phyloP scores from a whole-genome alignment of 805 yeast species.

The Yarrowia sp. region DNA sequence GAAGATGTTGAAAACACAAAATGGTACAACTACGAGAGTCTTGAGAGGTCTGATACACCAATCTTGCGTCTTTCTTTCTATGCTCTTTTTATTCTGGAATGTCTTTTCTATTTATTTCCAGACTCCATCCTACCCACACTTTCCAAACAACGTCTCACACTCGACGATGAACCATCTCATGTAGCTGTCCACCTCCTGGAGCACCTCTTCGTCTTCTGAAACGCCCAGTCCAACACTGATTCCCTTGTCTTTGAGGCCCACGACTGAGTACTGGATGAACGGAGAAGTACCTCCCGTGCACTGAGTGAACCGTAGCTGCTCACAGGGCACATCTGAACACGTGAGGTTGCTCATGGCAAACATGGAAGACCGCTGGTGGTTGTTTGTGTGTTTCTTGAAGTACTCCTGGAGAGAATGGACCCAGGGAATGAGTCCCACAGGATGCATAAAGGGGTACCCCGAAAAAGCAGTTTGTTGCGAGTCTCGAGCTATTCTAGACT shows the following conservation, averaged over 20 bases:
- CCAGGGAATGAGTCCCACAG: conserved; percentile 24
- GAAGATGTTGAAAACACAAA: too few species aligned
- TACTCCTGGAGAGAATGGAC: conserved; percentile 4
- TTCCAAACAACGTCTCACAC: not conserved
- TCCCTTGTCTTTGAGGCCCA: conserved; percentile 4
- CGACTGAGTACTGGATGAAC: conserved; percentile 14
- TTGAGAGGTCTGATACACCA: too few species aligned
- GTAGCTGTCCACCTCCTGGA: not conserved
- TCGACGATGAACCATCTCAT: not conserved
- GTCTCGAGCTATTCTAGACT: not conserved
- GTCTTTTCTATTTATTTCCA: not conserved
- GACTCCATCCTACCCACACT: not conserved
- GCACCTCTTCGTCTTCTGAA: not conserved
- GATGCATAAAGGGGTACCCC: conserved; percentile 22
- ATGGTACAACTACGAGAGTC: too few species aligned
- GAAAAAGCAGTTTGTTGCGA: not conserved
- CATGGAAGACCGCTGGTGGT: conserved; percentile 7
- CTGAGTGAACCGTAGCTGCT: conserved; percentile 16
- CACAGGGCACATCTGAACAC: conserved; percentile 8
- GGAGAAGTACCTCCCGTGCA: conserved; percentile 26
- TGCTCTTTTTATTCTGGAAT: not conserved
- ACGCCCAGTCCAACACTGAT: conserved; percentile 13
- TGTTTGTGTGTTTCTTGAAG: conserved; percentile 5
- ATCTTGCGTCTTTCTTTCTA: too few species aligned
- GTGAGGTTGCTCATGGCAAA: conserved; percentile 23